A percentile compares a stretch with the other conserved stretches of the same genome.
Conservation (phyloP, 495 filamentous ascomycete species). For the Penicillium pancosmium region DNA sequence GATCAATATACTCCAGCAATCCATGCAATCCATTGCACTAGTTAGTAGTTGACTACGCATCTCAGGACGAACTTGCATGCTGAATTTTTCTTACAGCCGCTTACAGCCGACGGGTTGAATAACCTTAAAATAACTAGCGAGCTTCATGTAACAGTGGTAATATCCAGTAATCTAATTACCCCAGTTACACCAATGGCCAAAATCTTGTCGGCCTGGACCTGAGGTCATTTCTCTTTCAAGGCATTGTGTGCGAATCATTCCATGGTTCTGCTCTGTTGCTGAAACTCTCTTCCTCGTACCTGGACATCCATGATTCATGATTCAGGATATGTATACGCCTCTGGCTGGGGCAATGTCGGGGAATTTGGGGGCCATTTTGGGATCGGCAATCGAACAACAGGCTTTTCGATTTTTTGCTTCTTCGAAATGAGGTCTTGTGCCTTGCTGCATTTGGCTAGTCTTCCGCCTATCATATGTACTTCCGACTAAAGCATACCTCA, state of each 20-base stretch:
- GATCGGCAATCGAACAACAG: conserved; percentile 1
- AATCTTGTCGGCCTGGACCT: not conserved
- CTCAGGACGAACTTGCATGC: too few species aligned
- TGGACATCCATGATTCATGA: conserved; percentile 2
- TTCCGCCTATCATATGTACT: too few species aligned
- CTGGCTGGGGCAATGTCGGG: not conserved
- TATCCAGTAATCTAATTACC: not conserved
- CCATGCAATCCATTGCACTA: not conserved
- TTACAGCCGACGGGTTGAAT: not conserved
- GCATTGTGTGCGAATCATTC: not conserved
- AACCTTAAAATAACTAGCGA: not conserved
- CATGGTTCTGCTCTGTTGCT: not conserved
- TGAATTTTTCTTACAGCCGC: not conserved
- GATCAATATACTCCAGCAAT: not conserved
- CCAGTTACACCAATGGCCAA: not conserved
- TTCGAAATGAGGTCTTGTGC: not conserved
- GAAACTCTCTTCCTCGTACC: not conserved
- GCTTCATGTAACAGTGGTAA: not conserved
- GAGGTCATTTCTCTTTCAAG: not conserved
- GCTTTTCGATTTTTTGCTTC: not conserved
- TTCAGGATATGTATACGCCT: not conserved
- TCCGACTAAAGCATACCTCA: too few species aligned
- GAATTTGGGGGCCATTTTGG: not conserved
- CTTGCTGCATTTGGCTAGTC: too few species aligned
- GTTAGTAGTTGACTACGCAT: too few species aligned